Base-by-base conservation (phyloP, 768 basidiomycete genomes). In the Phylloporus sp. region DNA sequence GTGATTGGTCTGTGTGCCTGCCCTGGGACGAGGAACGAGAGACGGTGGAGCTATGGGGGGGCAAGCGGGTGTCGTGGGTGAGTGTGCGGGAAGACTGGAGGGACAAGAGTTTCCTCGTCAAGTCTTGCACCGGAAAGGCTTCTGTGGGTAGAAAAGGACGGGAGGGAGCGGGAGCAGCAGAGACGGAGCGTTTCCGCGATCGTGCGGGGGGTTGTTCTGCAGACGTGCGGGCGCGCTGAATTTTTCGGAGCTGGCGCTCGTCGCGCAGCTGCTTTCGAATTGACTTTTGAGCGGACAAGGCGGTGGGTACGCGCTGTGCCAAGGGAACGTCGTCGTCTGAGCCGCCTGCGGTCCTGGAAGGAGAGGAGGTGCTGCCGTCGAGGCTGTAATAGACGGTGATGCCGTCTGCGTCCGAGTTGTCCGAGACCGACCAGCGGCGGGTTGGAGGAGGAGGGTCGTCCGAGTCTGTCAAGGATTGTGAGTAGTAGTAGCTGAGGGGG, bases 301-400 rank as follows among this genome's bases (percentile, higher is more conserved):
- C 92, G 1, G 82, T 84, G 5, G 91, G 92, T 44, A 91, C 89
- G 24, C 82, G 75, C 53, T 79, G 81, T 3, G 90, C 92, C 14
- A 95, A 74, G 1, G 92, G 92, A 1, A 91, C 71, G 55, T 95
- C 85, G 61, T 95, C 91, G 44, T 88, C 82, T 31, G 76, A 72
- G 24, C 66, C 67, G 26, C 63, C 61, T 39, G 53, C 64, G 23
- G 52, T 9, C 45, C 36, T 56, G 39, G 58, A 52, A 46, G 36
- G 50, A 37, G 51, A n/a, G 61, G 62, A 11, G 57, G 53, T 15
- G 56, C 39, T 68, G 35, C 71, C 68, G 44, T 71, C 71, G 26
- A 72, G 59, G 46, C 65, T 71, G 57, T 73, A 69, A 52, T 78
- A 74, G 38, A 74, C 70, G 6, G 68, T 67, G 32, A 59, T 64